A percentile compares a stretch with the other conserved stretches of the same genome.
These are phyloP conservation scores for Isabelozyma pseudorhagii DNA, from an alignment of 805 yeast genomes.

Conservation along the genomic window DNA sequence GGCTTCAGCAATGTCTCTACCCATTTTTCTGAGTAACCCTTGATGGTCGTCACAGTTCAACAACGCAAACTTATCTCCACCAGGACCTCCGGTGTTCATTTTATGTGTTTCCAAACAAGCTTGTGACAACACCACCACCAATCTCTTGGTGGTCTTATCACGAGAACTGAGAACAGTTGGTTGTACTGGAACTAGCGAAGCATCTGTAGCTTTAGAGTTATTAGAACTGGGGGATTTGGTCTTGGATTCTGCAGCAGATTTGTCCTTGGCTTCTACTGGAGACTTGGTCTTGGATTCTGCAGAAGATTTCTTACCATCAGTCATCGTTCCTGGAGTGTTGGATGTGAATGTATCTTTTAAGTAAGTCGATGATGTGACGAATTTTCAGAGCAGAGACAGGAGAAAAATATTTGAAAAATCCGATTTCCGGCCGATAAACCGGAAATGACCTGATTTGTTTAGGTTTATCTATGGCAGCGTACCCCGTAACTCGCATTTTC, in stretches of 20 bases:
- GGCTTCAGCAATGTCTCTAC: constrained; percentile 95
- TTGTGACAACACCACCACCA: constrained; percentile 91
- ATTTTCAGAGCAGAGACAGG: not conserved
- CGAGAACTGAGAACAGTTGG: constrained; percentile 78
- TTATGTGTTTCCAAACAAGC: constrained; percentile 96
- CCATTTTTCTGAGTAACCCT: constrained; percentile 91
- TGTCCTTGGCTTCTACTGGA: not conserved
- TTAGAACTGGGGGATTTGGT: not conserved
- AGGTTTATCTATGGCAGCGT: too few relatives aligned
- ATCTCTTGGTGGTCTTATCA: constrained; percentile 82
- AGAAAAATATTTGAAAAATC: not conserved
- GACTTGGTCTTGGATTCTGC: not conserved
- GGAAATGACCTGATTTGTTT: not conserved
- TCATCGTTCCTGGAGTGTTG: not conserved
- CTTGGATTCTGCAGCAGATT: not conserved
- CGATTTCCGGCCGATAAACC: not conserved
- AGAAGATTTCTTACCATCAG: not conserved
- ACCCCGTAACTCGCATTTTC: not conserved
- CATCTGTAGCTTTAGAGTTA: constrained; percentile 22
- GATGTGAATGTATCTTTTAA: too few relatives aligned
- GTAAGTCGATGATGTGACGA: not conserved
- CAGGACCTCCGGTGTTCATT: constrained; percentile 74
- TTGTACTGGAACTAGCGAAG: constrained; percentile 82
- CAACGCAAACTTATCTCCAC: constrained; percentile 84
- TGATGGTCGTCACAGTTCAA: constrained; percentile 98